phyloP scores from a whole-genome alignment of 352 stramenopile genomes.

The Achlya hypogyna region DNA sequence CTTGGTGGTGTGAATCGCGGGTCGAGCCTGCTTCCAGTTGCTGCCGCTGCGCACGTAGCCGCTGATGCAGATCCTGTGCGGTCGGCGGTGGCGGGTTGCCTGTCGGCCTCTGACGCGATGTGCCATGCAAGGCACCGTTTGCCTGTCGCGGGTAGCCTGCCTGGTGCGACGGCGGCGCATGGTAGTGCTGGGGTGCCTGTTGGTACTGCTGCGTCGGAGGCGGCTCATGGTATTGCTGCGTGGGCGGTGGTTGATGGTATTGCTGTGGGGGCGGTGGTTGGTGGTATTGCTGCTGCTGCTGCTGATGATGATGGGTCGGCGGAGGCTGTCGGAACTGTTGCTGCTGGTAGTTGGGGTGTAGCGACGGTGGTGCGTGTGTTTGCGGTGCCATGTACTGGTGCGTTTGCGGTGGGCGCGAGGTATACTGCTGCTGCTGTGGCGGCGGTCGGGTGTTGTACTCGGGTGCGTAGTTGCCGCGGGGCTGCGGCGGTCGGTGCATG shows the following conservation, averaged over 20 bases:
- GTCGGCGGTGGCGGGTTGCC: background rate
- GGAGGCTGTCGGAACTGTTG: background rate
- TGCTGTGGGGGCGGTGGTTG: background rate
- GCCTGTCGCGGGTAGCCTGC: background rate
- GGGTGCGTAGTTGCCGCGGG: background rate
- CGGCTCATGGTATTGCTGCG: background rate
- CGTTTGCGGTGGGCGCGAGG: background rate
- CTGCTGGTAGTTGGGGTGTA: background rate
- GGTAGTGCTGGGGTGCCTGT: background rate
- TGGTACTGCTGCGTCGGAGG: background rate
- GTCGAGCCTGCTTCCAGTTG: background rate
- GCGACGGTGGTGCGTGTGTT: background rate
- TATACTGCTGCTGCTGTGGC: background rate
- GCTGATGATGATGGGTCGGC: background rate
- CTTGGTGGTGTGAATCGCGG: background rate
- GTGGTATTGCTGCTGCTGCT: background rate
- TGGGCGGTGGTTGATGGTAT: slow-evolving; percentile 1
- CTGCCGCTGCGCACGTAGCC: background rate
- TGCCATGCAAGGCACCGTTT: background rate
- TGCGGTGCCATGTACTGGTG: background rate
- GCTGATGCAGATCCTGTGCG: background rate
- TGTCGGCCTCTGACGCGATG: background rate
- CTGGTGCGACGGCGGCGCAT: background rate
- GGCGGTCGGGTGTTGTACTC: background rate
- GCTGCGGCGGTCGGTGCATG: background rate